phyloP scores from a whole-genome alignment of 2,329 filamentous ascomycete species.

The Coniella lustricola region DNA sequence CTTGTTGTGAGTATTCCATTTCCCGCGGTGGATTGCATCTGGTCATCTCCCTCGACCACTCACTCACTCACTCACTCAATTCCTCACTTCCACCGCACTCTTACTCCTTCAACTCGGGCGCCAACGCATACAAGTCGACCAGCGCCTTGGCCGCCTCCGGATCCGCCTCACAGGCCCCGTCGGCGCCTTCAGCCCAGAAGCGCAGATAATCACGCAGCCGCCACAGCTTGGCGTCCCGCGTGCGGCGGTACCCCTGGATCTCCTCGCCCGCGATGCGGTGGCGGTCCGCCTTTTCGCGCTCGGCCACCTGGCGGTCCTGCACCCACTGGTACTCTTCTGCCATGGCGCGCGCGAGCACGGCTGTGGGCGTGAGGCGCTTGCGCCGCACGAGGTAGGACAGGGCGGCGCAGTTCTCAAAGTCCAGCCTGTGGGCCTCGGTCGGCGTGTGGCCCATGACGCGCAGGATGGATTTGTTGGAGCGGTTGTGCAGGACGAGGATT shows the following conservation, averaged over 20 bases:
- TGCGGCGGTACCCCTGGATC: neutral
- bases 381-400: constrained; percentile 9
- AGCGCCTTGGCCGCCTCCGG: constrained; percentile 2
- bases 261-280: neutral
- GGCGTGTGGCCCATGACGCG: constrained; percentile 11
- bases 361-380: neutral
- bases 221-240: neutral
- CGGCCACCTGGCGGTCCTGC: neutral
- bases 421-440: neutral
- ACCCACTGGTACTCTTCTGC: neutral
- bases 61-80: too few species aligned
- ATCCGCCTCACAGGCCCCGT: too few species aligned
- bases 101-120: neutral
- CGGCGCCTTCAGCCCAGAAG: neutral
- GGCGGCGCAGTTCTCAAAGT: constrained; percentile 8
- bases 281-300: neutral
- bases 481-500: constrained; percentile 12
- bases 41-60: too few species aligned
- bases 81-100: neutral
- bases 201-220: constrained; percentile 1
- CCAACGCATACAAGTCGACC: constrained; percentile 1
- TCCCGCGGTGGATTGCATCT: too few species aligned
- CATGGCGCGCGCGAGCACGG: neutral
- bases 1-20: too few species aligned
- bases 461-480: constrained; percentile 12